phyloP scores from a whole-genome alignment of 441 rosid species.

The Theobroma grandiflorum region DNA sequence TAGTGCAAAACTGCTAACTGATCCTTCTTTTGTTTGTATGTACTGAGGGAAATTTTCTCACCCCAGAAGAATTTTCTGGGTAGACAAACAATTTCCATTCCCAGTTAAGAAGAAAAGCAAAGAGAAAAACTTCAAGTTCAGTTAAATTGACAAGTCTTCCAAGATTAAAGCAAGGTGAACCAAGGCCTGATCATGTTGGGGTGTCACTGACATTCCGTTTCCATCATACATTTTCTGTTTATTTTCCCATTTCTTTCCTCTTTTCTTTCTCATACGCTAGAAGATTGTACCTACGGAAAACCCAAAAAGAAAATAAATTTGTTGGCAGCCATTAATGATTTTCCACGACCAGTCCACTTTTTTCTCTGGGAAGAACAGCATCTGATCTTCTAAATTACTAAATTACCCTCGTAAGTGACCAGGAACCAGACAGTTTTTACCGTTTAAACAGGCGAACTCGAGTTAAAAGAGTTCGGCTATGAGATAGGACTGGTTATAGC shows the following conservation, averaged over 20 bases:
- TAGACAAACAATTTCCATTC: not conserved
- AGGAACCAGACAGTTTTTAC: not conserved
- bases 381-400: not conserved
- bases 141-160: too few species aligned
- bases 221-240: not conserved
- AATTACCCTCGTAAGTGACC: not conserved
- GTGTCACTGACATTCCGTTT: constrained; percentile 3
- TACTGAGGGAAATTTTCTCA: not conserved
- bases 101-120: too few species aligned
- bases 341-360: not conserved
- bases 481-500: not conserved
- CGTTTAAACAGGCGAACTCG: not conserved
- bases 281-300: too few species aligned
- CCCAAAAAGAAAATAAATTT: too few species aligned
- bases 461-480: not conserved
- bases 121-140: too few species aligned
- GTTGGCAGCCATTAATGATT: not conserved
- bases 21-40: not conserved
- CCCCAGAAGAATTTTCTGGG: not conserved
- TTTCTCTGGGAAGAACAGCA: not conserved
- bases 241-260: too few species aligned
- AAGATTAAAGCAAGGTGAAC: too few species aligned
- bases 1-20: not conserved
- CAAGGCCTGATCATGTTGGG: not conserved
- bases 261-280: too few species aligned